These are phyloP conservation scores for Penicillium parvum DNA, from an alignment of 495 filamentous ascomycete species.

Conservation along the genomic window DNA sequence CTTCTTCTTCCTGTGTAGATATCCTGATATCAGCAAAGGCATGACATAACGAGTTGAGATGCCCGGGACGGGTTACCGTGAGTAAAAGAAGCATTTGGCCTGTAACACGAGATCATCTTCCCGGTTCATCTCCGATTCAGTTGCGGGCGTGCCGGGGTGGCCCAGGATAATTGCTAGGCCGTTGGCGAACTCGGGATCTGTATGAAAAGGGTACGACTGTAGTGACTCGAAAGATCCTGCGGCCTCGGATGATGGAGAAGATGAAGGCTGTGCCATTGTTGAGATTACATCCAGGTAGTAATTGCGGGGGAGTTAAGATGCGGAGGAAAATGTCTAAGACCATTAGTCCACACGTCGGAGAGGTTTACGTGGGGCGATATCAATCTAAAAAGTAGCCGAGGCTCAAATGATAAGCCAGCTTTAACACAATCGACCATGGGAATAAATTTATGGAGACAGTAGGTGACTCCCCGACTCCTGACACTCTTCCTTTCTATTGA, in stretches of 20 bases:
- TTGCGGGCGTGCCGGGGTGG: constrained; percentile 37
- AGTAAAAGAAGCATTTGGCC: constrained; percentile 52
- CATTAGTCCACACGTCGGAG: no score
- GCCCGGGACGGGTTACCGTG: constrained; percentile 32
- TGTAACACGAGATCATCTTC: constrained; percentile 45
- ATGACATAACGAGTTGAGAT: not conserved
- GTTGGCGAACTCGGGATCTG: constrained; percentile 45
- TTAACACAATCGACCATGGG: no score
- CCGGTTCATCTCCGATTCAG: constrained; percentile 36
- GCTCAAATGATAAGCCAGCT: no score
- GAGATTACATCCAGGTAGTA: no score
- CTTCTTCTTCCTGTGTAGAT: constrained; percentile 38
- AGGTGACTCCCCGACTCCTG: not conserved
- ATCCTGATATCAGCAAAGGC: not conserved
- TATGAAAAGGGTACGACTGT: constrained; percentile 34
- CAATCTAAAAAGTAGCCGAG: no score
- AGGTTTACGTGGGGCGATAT: no score
- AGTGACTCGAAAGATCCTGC: constrained; percentile 24
- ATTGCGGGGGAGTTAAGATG: constrained; percentile 1
- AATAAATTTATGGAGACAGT: no score
- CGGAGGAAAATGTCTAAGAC: constrained; percentile 9
- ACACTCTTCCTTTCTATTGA: not conserved
- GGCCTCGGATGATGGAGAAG: constrained; percentile 1
- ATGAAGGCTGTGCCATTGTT: constrained; percentile 7
- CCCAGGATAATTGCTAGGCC: constrained; percentile 48